A percentile compares a stretch with the other conserved stretches of the same genome.
phyloP scores from a whole-genome alignment of 768 basidiomycete genomes.

The Nidularia sp. region DNA sequence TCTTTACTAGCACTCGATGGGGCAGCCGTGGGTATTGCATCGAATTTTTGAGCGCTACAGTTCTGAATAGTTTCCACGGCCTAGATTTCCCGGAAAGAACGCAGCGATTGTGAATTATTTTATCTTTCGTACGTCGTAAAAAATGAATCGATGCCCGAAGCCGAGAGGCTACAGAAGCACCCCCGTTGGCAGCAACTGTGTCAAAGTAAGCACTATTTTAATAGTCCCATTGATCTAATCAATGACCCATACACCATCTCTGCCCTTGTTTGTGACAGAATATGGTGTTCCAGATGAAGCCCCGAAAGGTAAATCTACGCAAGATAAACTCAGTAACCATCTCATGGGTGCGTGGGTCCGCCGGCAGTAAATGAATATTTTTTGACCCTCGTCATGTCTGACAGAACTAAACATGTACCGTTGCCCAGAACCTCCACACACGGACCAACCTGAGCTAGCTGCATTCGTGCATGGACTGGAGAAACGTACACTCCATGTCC shows the following conservation, averaged over 20 bases:
- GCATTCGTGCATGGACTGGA: background rate
- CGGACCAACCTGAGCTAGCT: background rate
- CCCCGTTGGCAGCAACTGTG: constrained; percentile 67
- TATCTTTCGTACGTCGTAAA: constrained; percentile 68
- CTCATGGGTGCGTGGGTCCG: constrained; percentile 45
- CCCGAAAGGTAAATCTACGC: constrained; percentile 17
- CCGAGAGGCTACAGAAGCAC: constrained; percentile 42
- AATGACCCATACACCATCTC: no score
- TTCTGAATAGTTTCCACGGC: constrained; percentile 1
- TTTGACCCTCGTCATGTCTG: no score
- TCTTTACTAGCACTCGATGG: constrained; percentile 61
- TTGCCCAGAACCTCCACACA: constrained; percentile 8
- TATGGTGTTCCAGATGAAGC: constrained; percentile 49
- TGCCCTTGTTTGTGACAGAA: constrained; percentile 29
- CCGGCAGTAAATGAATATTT: background rate
- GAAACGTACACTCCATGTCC: constrained; percentile 38
- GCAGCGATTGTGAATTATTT: constrained; percentile 78
- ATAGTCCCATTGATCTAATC: no score
- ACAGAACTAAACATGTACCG: constrained; percentile 17
- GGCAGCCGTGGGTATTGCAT: constrained; percentile 28
- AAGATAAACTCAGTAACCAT: constrained; percentile 54
- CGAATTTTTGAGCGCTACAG: background rate
- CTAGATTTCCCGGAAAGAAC: constrained; percentile 67
- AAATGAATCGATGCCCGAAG: constrained; percentile 36
- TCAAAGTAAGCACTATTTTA: constrained; percentile 38